phyloP scores from a whole-genome alignment of 1,284 basidiomycete genomes.

The Dichomitus squalens region DNA sequence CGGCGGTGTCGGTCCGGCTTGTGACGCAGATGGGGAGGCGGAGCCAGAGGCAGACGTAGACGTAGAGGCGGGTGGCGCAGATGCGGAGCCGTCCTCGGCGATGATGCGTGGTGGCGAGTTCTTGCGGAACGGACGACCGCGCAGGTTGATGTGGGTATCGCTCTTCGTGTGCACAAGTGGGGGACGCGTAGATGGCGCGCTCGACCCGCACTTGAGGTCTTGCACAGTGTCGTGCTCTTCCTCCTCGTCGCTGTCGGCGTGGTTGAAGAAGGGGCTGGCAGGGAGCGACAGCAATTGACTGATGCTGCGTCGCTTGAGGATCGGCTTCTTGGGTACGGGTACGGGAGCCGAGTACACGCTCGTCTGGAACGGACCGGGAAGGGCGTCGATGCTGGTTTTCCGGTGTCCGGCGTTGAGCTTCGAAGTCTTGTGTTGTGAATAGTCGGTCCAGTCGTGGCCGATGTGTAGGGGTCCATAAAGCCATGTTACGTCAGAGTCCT shows the following conservation, averaged over 20 bases:
- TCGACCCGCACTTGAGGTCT: background rate
- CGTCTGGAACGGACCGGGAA: constrained; percentile 37
- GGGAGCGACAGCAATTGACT: constrained; percentile 81
- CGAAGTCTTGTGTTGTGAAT: constrained; percentile 41
- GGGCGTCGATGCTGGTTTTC: constrained; percentile 33
- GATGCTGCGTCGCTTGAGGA: constrained; percentile 95
- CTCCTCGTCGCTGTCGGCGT: constrained; percentile 39
- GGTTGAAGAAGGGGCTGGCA: constrained; percentile 57
- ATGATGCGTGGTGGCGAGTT: constrained; percentile 67
- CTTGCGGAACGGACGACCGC: constrained; percentile 58
- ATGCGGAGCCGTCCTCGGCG: constrained; percentile 19
- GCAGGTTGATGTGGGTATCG: constrained; percentile 75
- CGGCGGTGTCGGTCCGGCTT: constrained; percentile 2
- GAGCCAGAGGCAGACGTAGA: too few species aligned
- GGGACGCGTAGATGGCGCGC: constrained; percentile 36
- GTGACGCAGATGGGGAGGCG: constrained; percentile 2
- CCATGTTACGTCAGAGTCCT: constrained; percentile 99
- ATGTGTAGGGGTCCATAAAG: constrained; percentile 97
- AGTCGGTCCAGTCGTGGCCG: constrained; percentile 75
- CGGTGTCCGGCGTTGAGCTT: constrained; percentile 22
- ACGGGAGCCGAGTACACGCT: constrained; percentile 31
- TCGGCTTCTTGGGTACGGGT: constrained; percentile 71
- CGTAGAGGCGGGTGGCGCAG: background rate
- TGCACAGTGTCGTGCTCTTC: constrained; percentile 28
- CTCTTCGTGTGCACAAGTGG: constrained; percentile 78